A percentile compares a stretch with the other conserved stretches of the same genome.
Evolutionary conservation across 2,329 filamentous ascomycete genomes (phyloP).

Genomic region (Zopfia rhizophila): DNA sequence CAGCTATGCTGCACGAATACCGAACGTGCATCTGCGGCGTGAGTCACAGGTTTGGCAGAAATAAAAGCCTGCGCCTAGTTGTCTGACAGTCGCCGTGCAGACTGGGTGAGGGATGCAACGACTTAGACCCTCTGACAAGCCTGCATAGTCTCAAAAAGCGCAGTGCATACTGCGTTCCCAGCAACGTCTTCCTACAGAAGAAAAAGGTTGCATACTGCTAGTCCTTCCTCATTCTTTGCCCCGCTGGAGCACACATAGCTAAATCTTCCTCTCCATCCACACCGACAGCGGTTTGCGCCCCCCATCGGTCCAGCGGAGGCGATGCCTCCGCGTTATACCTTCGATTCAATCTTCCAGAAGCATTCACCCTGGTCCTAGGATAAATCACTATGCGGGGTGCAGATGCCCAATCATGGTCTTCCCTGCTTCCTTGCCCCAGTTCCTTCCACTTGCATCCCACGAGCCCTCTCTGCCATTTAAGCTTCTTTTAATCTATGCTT

Average conservation of each 20-base stretch:
- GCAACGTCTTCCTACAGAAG: too few species aligned
- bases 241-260: not conserved
- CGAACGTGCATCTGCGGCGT: conserved; percentile 11
- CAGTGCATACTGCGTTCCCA: conserved; percentile 2
- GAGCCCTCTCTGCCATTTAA: conserved; percentile 10
- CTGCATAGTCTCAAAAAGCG: conserved; percentile 11
- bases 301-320: conserved; percentile 15
- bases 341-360: conserved; percentile 23
- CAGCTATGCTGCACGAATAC: too few species aligned
- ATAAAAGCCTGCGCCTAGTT: not conserved
- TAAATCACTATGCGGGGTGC: conserved; percentile 17
- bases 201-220: conserved; percentile 13
- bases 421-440: conserved; percentile 8
- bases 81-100: too few species aligned
- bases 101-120: too few species aligned
- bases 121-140: conserved; percentile 15
- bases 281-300: conserved; percentile 1
- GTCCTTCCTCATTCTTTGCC: not conserved
- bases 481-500: conserved; percentile 23
- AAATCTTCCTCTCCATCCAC: not conserved
- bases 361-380: conserved; percentile 8
- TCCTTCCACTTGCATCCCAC: conserved; percentile 4
- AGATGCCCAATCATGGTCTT: conserved; percentile 16
- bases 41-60: conserved; percentile 3
- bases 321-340: conserved; percentile 5